Evolutionary conservation across 805 yeast species (phyloP), one percentile per base, ranked within the genome.

Genomic region (Metschnikowia borealis): DNA sequence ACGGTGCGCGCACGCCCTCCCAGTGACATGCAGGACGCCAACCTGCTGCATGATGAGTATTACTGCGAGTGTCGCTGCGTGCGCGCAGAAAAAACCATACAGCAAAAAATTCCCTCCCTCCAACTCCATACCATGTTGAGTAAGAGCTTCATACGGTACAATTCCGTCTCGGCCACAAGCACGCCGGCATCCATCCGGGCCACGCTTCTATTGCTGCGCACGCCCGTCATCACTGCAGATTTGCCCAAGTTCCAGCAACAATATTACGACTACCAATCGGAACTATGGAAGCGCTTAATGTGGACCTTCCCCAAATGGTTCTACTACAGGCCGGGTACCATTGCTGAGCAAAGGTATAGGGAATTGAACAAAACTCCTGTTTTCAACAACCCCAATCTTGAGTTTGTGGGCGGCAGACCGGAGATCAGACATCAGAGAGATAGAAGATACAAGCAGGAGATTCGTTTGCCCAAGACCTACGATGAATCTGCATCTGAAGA

Each of bases 241-340:
- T 71, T 84, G 48, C 75, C 85, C 8, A 80, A 75, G 50, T 85
- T 92, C 59, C 97, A 89, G 60, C 62, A 73, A 52, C 82, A 83
- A 46, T 94, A 85, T 68, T 88, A 86, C 65, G 74, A 82, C 48
- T 94, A 94, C 66, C 96, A 91, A 68, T 80, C 82, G 46, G 96
- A 88, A 66, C 76, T 94, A 49, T 91, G 90, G 75, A 84, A 84
- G 63, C 80, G 98, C 61, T 76, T 94, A 58, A 90, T 91, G 96
- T 90, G 97, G 96, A 90, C 98, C 0, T 94, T 94, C 68, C 98
- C 99, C 5, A 83, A 85, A 59, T 89, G 89, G 80, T 91, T 83
- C 65, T 94, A 91, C 71, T 94, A 84, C 73, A 88, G 86, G 63
- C 84, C 81, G 60, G 98, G 98, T 54, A 85, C 97, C 1, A 74